Percentiles rank a stretch among this genome's conserved stretches.
Conservation (phyloP, 345 rosid species). For the Populus simonii region DNA sequence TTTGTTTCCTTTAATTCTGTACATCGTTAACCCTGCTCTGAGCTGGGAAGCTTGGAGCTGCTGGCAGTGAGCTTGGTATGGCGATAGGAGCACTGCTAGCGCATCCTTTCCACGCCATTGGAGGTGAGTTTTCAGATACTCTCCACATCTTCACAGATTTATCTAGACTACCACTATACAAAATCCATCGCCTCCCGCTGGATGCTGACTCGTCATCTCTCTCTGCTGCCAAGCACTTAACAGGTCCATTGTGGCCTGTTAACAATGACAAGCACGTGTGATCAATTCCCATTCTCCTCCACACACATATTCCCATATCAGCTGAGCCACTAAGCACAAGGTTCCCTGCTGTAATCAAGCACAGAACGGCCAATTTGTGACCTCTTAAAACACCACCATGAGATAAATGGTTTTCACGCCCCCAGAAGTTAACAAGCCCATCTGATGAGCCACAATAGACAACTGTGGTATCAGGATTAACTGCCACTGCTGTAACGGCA, state of each 20-base stretch:
- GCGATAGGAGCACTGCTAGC: not conserved
- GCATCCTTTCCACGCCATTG: conserved; percentile 20
- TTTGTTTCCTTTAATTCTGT: not conserved
- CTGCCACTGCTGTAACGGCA: conserved; percentile 68
- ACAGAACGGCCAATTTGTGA: conserved; percentile 72
- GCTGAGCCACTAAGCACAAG: conserved; percentile 85
- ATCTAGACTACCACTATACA: conserved; percentile 92
- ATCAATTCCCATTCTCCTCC: conserved; percentile 52
- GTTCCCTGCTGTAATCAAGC: conserved; percentile 62
- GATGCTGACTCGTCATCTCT: conserved; percentile 47
- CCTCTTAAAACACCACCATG: conserved; percentile 74
- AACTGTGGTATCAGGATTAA: conserved; percentile 48
- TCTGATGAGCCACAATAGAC: conserved; percentile 86
- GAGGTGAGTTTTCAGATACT: conserved; percentile 58
- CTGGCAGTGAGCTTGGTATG: conserved; percentile 11
- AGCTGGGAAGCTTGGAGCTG: conserved; percentile 42
- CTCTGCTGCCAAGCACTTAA: conserved; percentile 82
- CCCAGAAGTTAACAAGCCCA: conserved; percentile 81
- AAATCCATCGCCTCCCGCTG: conserved; percentile 57
- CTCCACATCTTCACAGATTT: conserved; percentile 91
- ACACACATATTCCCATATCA: conserved; percentile 74
- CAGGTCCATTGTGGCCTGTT: conserved; percentile 75
- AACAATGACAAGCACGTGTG: conserved; percentile 65
- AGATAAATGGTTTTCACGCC: conserved; percentile 44
- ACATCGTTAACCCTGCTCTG: conserved; percentile 37